Conservation (phyloP, 345 rosid species). For the Hevea brasiliensis region DNA sequence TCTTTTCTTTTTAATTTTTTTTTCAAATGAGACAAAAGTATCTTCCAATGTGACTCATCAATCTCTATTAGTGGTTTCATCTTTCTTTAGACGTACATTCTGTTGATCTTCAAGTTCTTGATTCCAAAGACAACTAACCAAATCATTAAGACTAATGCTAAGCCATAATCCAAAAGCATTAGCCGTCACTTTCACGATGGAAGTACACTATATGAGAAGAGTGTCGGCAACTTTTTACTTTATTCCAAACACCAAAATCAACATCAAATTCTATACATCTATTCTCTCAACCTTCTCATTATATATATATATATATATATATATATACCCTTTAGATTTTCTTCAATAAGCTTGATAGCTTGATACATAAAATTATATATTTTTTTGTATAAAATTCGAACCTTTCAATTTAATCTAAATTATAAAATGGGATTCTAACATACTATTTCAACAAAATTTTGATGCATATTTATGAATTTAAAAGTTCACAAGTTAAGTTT, state of each 20-base stretch:
- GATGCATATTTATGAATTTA: too few species aligned
- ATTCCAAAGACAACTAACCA: slow-evolving; percentile 15
- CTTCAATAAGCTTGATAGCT: too few species aligned
- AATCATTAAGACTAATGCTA: neutral
- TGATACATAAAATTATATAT: too few species aligned
- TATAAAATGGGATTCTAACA: too few species aligned
- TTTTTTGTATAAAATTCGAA: too few species aligned
- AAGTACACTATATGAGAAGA: slow-evolving; percentile 12
- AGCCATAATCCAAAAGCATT: slow-evolving; percentile 15
- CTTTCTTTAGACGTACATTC: slow-evolving; percentile 23
- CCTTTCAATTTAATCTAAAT: too few species aligned
- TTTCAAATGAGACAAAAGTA: slow-evolving; percentile 48
- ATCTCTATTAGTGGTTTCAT: neutral
- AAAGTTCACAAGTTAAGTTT: too few species aligned
- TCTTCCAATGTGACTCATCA: slow-evolving; percentile 24
- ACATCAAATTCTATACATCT: neutral
- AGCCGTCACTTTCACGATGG: slow-evolving; percentile 32
- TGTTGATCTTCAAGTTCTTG: slow-evolving; percentile 22
- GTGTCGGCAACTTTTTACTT: slow-evolving; percentile 52
- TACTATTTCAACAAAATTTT: too few species aligned
- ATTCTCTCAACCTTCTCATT: too few species aligned
- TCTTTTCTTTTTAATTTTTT: too few species aligned
- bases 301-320: too few species aligned
- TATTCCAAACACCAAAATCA: slow-evolving; percentile 37
- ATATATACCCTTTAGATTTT: too few species aligned